These are phyloP conservation scores for Pecoramyces ruminantium DNA, from an alignment of 192 early-diverging fungal species.

Conservation along the genomic window DNA sequence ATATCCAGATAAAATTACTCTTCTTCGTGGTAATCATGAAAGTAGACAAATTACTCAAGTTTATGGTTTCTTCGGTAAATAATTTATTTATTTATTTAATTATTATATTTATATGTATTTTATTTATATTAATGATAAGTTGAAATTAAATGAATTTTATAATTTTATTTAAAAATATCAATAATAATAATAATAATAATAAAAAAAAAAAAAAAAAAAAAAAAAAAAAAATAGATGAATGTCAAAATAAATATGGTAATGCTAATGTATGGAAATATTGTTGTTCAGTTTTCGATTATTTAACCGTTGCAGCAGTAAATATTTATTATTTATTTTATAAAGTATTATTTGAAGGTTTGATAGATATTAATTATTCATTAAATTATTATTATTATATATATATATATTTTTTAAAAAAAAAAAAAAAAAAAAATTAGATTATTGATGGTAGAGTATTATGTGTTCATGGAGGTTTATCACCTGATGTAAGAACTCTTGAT, in stretches of 20 bases:
- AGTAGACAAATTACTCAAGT: conserved; percentile 94
- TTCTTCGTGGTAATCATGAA: conserved; percentile 93
- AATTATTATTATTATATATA: neutral
- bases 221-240: conserved; percentile 52
- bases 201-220: too few relatives aligned
- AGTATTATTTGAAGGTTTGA: too few relatives aligned
- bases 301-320: conserved; percentile 76
- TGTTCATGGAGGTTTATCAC: conserved; percentile 85
- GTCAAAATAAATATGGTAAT: conserved; percentile 85
- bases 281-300: conserved; percentile 81
- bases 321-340: too few relatives aligned
- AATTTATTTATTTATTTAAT: neutral
- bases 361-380: too few relatives aligned
- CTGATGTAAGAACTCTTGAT: conserved; percentile 81
- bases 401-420: neutral
- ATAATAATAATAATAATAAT: too few relatives aligned
- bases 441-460: conserved; percentile 85
- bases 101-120: neutral
- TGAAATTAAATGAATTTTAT: too few relatives aligned
- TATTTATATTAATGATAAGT: too few relatives aligned
- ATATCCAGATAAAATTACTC: conserved; percentile 91
- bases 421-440: too few relatives aligned
- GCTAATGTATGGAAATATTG: conserved; percentile 93
- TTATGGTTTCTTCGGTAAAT: conserved; percentile 78
- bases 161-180: too few relatives aligned